A percentile compares a stretch with the other conserved stretches of the same genome.
phyloP scores from a whole-genome alignment of 176 grass and related monocot genomes.

The Sorghum bicolor region DNA sequence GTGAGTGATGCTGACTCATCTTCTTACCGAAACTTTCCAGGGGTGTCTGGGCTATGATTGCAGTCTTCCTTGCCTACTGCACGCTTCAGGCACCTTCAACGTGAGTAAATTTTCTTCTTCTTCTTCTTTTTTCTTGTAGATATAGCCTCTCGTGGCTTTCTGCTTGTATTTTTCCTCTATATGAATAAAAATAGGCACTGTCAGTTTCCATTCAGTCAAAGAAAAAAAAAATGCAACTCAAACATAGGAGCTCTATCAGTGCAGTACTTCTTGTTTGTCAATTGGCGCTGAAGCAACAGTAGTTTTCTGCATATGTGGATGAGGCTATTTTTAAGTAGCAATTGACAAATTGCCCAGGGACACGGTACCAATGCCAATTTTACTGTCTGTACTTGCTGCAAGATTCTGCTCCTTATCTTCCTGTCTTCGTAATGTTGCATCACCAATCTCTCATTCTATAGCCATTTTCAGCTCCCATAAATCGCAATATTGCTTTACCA shows the following conservation, averaged over 20 bases:
- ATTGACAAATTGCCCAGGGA: not conserved
- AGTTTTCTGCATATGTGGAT: not conserved
- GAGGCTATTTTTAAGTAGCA: constrained; percentile 1
- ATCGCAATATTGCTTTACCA: not conserved
- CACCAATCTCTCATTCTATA: not conserved
- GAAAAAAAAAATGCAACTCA: not conserved
- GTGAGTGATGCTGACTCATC: constrained; percentile 34
- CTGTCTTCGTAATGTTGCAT: not conserved
- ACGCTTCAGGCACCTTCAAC: constrained; percentile 97
- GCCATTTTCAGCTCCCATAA: not conserved
- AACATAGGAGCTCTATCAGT: constrained; percentile 7
- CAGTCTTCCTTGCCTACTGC: constrained; percentile 90
- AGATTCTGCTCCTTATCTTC: not conserved
- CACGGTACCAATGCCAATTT: not conserved
- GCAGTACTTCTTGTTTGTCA: not conserved
- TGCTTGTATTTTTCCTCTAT: not conserved
- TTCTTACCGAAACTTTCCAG: constrained; percentile 43
- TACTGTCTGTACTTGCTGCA: constrained; percentile 15
- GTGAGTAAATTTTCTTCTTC: constrained; percentile 39
- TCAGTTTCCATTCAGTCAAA: not conserved
- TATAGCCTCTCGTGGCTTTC: not conserved
- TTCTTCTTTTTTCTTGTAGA: not conserved
- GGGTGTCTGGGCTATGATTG: constrained; percentile 98
- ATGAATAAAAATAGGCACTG: not conserved
- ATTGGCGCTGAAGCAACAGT: not conserved